Conservation (phyloP, 1,139 yeast genomes). For the Wickerhamomyces sp. region DNA sequence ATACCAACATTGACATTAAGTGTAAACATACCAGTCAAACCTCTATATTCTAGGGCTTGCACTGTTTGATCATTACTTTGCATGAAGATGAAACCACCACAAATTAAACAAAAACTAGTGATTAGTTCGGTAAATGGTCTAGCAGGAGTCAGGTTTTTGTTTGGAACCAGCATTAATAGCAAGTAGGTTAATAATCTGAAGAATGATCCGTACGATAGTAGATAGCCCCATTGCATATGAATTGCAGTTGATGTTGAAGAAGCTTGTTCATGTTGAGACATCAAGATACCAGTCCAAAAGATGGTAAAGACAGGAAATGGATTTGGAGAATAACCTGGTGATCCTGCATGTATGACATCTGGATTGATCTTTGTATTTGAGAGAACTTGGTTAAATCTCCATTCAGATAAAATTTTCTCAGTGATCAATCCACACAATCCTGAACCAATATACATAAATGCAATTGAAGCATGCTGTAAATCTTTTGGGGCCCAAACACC, state of each 20-base stretch:
- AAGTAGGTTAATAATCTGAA: conserved; percentile 70
- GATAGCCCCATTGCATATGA: conserved; percentile 89
- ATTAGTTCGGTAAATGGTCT: conserved; percentile 84
- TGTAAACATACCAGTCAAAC: conserved; percentile 85
- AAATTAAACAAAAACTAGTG: conserved; percentile 68
- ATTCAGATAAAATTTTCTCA: conserved; percentile 50
- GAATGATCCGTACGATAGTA: conserved; percentile 72
- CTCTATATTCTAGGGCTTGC: conserved; percentile 78
- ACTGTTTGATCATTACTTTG: conserved; percentile 85
- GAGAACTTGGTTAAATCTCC: conserved; percentile 32
- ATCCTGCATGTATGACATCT: conserved; percentile 34
- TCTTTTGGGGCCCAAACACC: conserved; percentile 91
- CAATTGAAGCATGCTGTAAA: conserved; percentile 91
- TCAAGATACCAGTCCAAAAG: conserved; percentile 94
- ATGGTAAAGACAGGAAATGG: conserved; percentile 92
- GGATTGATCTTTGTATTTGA: conserved; percentile 23
- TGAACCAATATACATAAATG: conserved; percentile 88
- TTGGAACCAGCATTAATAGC: conserved; percentile 50
- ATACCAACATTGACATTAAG: conserved; percentile 80
- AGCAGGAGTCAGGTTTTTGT: conserved; percentile 41
- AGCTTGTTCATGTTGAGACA: conserved; percentile 93
- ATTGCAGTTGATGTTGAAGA: conserved; percentile 69
- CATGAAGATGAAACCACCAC: conserved; percentile 92
- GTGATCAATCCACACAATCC: conserved; percentile 87
- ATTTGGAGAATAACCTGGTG: conserved; percentile 79